Evolutionary conservation across 1,139 yeast species (phyloP).

Genomic region (Suhomyces bribrorum): DNA sequence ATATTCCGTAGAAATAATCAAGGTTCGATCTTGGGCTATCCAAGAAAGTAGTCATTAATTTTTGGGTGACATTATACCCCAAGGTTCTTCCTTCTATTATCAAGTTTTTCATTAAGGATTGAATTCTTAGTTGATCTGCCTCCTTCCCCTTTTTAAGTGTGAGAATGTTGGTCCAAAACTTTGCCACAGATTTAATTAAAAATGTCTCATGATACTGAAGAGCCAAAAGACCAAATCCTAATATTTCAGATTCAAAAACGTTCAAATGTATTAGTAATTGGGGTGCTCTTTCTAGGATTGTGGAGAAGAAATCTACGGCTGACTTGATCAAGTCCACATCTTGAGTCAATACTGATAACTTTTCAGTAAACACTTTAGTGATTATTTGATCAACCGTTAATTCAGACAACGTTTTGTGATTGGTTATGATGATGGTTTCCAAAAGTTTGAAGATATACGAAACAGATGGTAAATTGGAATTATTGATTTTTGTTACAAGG

Average conservation of each 20-base stretch:
- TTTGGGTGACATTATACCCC: conserved; percentile 38
- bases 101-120: conserved; percentile 30
- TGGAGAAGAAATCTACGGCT: conserved; percentile 41
- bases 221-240: conserved; percentile 46
- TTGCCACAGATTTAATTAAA: conserved; percentile 58
- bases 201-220: conserved; percentile 62
- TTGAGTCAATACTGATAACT: conserved; percentile 36
- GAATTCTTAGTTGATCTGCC: conserved; percentile 45
- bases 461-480: conserved; percentile 32
- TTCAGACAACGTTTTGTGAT: conserved; percentile 27
- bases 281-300: conserved; percentile 54
- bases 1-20: conserved; percentile 55
- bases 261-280: conserved; percentile 42
- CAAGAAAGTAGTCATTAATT: conserved; percentile 38
- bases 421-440: conserved; percentile 42
- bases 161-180: conserved; percentile 66
- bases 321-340: conserved; percentile 59
- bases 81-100: conserved; percentile 22
- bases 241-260: conserved; percentile 33
- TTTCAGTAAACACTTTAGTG: conserved; percentile 30
- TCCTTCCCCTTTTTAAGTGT: conserved; percentile 53
- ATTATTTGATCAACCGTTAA: conserved; percentile 33
- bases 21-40: conserved; percentile 61
- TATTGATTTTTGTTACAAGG: conserved; percentile 39
- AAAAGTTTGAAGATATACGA: conserved; percentile 44